A percentile compares a stretch with the other conserved stretches of the same genome.
phyloP scores from a whole-genome alignment of 1,284 basidiomycete species.

The Apiotrichum sp. region DNA sequence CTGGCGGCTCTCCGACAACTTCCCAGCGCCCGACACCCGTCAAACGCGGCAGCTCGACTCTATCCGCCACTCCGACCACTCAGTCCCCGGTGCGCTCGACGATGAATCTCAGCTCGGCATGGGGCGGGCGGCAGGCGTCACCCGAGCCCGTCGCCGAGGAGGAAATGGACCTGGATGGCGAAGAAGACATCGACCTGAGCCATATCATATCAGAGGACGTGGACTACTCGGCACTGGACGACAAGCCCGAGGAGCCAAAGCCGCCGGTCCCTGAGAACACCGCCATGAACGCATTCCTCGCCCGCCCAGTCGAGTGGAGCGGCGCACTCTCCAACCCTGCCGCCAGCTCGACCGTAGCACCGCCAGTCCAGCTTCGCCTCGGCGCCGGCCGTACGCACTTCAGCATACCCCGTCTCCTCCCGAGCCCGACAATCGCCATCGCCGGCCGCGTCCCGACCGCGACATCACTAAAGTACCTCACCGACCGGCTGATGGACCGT shows the following conservation, averaged over 20 bases:
- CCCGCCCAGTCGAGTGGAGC: constrained; percentile 26
- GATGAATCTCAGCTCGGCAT: constrained; percentile 15
- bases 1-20: neutral
- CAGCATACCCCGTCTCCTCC: constrained; percentile 29
- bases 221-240: constrained; percentile 2
- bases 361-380: constrained; percentile 21
- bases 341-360: constrained; percentile 9
- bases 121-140: constrained; percentile 7
- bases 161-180: constrained; percentile 13
- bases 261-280: constrained; percentile 5
- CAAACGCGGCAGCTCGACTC: neutral
- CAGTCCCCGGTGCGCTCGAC: neutral
- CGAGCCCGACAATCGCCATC: constrained; percentile 28
- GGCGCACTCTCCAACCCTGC: constrained; percentile 33
- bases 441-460: constrained; percentile 67
- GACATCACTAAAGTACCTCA: constrained; percentile 64
- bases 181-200: constrained; percentile 34
- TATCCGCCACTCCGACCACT: too few species aligned
- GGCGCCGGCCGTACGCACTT: constrained; percentile 7
- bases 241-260: constrained; percentile 42
- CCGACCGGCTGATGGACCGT: constrained; percentile 65
- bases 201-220: constrained; percentile 24
- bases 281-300: constrained; percentile 19
- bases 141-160: neutral
- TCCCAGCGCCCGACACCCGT: neutral